Percentiles rank a stretch among this genome's conserved stretches.
Evolutionary conservation across 177 flowering plant genomes (phyloP).

Genomic region (Vitis hybrid): DNA sequence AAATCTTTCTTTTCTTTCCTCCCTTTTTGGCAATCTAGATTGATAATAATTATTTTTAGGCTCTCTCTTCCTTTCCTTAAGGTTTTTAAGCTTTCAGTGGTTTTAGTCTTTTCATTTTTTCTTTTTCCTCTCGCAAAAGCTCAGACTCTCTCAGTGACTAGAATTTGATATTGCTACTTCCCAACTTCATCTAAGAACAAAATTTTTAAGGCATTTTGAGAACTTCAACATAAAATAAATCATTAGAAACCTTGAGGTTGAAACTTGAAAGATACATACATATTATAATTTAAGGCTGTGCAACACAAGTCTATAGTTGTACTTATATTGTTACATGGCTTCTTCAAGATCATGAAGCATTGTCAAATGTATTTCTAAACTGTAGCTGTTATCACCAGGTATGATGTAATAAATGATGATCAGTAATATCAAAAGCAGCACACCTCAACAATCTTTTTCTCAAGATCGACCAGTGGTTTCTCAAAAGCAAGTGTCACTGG

Average conservation of each 20-base stretch:
- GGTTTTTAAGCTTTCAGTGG: not conserved
- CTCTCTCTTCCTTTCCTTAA: not conserved
- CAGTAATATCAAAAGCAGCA: not conserved
- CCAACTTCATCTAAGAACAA: not conserved
- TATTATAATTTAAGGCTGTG: too few species aligned
- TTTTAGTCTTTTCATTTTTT: not conserved
- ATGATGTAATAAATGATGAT: not conserved
- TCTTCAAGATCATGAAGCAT: too few species aligned
- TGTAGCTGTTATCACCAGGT: not conserved
- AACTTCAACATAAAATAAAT: too few species aligned
- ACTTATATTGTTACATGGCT: too few species aligned
- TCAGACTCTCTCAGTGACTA: not conserved
- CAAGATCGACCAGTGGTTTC: conserved; percentile 38
- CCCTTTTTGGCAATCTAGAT: not conserved
- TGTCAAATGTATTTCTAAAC: too few species aligned
- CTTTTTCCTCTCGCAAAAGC: not conserved
- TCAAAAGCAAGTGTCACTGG: conserved; percentile 40
- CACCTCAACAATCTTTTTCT: conserved; percentile 35
- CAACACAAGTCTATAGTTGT: too few species aligned
- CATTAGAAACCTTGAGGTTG: too few species aligned
- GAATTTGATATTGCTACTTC: not conserved
- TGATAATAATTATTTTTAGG: not conserved
- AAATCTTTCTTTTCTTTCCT: too few species aligned
- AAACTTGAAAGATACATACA: too few species aligned
- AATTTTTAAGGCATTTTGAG: too few species aligned